Base-by-base conservation (phyloP, 805 yeast species). In the Pichia scutulata region DNA sequence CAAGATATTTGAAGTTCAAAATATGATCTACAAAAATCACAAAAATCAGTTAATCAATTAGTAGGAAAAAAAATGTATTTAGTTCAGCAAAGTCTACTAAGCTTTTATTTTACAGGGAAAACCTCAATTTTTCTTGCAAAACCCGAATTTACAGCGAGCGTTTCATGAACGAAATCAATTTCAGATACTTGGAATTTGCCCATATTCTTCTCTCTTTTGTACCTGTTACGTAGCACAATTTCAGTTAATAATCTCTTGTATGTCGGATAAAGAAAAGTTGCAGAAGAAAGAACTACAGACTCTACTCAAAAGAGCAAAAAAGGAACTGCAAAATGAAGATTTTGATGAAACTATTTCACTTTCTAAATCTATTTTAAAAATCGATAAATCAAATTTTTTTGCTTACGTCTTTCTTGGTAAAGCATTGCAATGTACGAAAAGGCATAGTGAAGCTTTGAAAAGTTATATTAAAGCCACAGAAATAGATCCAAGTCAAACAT, bases 371-470 rank as follows among this genome's bases (percentile, higher is more conserved):
- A 83, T 80, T 3, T 63, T 89, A 10, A 74, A 58, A n/a, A 54
- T 70, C 4, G 95, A 87, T 52, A 69, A 72, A 3, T 57, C 71
- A 8, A 78, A 78, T 62, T 84, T 82, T 63, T 77, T 76, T 60
- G 97, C 90, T 16, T 72, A 73, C 57, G 74, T 86, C 4, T 81
- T 89, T 58, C 68, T 77, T 45, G 97, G 93, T 9, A 89, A 87
- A 62, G 77, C 89, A 1, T 70, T 75, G 50, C 81, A 80, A 52
- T 62, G 76, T 9, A 57, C 74, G 48, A 62, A 70, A 14, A 65
- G 76, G 7, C 51, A 62, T 5, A 59, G 61, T 2, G 57, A 63
- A 4, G 82, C 87, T 0, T 54, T 66, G 13, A 55, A 54, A 24
- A 63, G 75, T 12, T 84, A 82, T 57, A 58, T 59, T 28, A 60